A percentile compares a stretch with the other conserved stretches of the same genome.
phyloP scores from a whole-genome alignment of 2,329 filamentous ascomycete species.

The Blastomyces emzantsi region DNA sequence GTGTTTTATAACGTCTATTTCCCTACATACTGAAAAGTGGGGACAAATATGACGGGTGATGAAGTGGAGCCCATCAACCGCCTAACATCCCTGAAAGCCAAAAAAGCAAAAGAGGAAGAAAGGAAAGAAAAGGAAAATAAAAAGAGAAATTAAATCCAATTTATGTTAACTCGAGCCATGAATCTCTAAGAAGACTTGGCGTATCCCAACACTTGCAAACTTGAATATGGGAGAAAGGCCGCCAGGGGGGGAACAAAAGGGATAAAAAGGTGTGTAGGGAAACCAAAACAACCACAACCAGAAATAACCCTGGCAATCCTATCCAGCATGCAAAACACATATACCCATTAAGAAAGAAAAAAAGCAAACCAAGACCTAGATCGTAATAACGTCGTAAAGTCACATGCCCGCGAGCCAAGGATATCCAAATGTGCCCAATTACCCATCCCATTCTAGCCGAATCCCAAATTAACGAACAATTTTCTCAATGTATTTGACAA shows the following conservation, averaged over 20 bases:
- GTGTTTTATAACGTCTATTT: neutral
- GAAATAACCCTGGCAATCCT: neutral
- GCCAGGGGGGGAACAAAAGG: neutral
- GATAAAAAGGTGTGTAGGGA: neutral
- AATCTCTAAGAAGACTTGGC: too few species aligned
- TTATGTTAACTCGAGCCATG: neutral
- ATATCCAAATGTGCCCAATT: too few species aligned
- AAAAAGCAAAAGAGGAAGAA: too few species aligned
- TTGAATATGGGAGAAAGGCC: neutral
- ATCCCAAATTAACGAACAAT: too few species aligned
- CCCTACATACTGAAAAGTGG: neutral
- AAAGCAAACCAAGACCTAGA: neutral
- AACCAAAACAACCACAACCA: neutral
- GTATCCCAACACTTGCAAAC: too few species aligned
- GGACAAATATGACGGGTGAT: neutral
- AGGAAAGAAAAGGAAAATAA: neutral
- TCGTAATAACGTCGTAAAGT: neutral
- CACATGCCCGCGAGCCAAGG: too few species aligned
- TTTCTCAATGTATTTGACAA: too few species aligned
- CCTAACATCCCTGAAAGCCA: neutral
- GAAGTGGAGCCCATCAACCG: neutral
- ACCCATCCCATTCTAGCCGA: too few species aligned
- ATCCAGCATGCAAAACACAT: neutral
- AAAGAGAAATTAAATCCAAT: neutral
- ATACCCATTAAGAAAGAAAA: neutral